A percentile compares a stretch with the other conserved stretches of the same genome.
Evolutionary conservation across 2,329 filamentous ascomycete species (phyloP).

Genomic region (Cladosporium sp.): DNA sequence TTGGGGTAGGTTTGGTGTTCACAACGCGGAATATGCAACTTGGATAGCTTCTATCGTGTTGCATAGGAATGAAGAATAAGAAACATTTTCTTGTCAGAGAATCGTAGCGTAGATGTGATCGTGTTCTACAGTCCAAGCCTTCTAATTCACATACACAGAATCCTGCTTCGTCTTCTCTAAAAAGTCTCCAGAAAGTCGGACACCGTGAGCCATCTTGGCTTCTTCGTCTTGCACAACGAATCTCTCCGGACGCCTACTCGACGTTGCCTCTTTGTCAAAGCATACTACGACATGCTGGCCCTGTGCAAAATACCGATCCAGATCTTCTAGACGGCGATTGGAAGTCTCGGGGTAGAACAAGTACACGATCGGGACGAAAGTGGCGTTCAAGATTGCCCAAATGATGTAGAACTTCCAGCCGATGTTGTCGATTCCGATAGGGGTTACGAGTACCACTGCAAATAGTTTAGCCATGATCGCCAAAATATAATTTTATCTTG

Average conservation of each 20-base stretch:
- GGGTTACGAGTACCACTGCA: not conserved
- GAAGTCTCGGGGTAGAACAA: constrained; percentile 46
- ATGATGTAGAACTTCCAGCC: constrained; percentile 29
- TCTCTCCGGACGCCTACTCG: constrained; percentile 38
- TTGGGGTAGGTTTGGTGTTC: too few relatives aligned
- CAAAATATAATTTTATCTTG: too few relatives aligned
- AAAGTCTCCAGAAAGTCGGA: not conserved
- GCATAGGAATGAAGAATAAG: too few relatives aligned
- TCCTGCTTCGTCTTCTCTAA: not conserved
- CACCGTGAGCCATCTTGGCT: not conserved
- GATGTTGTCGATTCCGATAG: constrained; percentile 32
- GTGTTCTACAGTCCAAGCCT: too few relatives aligned
- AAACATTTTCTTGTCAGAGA: too few relatives aligned
- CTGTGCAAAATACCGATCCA: constrained; percentile 16
- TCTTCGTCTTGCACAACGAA: constrained; percentile 42
- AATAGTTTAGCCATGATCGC: too few relatives aligned
- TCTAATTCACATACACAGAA: not conserved
- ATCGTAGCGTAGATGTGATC: too few relatives aligned
- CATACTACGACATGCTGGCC: constrained; percentile 37
- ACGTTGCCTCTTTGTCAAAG: constrained; percentile 42
- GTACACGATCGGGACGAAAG: constrained; percentile 55
- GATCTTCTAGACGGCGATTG: constrained; percentile 21
- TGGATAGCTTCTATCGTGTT: too few relatives aligned
- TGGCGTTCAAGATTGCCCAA: constrained; percentile 49
- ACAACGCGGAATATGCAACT: too few relatives aligned